A percentile compares a stretch with the other conserved stretches of the same genome.
Conservation (phyloP, 805 yeast genomes). For the Kodamaea restingae region DNA sequence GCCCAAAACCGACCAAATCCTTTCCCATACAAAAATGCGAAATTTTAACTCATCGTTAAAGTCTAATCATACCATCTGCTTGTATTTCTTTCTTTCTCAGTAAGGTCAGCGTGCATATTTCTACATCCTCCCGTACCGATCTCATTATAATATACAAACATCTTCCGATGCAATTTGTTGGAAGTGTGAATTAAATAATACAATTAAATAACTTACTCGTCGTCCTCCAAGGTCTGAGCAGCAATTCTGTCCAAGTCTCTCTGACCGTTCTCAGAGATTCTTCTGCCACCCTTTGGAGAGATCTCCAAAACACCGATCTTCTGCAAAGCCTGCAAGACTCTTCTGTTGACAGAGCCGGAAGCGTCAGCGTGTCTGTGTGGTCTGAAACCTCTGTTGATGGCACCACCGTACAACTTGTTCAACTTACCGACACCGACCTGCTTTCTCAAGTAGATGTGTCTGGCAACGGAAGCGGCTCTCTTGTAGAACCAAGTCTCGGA, state of each 20-base stretch:
- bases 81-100: no score
- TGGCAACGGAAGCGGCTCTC: conserved; percentile 99
- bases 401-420: conserved; percentile 99
- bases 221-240: conserved; percentile 94
- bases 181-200: conserved; percentile 10
- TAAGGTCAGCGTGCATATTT: background rate
- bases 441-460: conserved; percentile 99
- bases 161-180: conserved; percentile 2
- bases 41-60: no score
- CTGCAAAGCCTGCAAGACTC: conserved; percentile 95
- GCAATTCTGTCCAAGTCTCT: conserved; percentile 99
- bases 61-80: no score
- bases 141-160: conserved; percentile 2
- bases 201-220: conserved; percentile 40
- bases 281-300: conserved; percentile 98
- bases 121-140: background rate
- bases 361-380: conserved; percentile 99
- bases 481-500: conserved; percentile 99
- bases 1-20: no score
- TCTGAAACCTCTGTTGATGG: conserved; percentile 97
- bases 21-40: no score
- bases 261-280: conserved; percentile 98
- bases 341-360: conserved; percentile 99
- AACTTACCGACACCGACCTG: conserved; percentile 98
- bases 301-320: conserved; percentile 96